A percentile compares a stretch with the other conserved stretches of the same genome.
Evolutionary conservation across 257 asterid genomes (phyloP).

Genomic region (Leonotis leonurus): DNA sequence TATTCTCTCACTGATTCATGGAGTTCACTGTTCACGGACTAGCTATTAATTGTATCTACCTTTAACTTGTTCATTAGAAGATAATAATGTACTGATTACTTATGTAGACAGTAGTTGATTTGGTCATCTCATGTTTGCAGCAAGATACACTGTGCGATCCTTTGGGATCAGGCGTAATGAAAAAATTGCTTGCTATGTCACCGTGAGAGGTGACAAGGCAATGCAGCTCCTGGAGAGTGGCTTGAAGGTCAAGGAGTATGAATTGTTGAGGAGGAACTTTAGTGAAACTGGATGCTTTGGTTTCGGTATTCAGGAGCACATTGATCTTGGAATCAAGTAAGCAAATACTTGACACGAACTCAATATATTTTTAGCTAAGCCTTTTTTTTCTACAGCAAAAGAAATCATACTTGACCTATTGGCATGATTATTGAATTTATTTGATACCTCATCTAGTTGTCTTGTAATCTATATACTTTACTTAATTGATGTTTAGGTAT

Average conservation of each 20-base stretch:
- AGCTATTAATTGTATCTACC: neutral
- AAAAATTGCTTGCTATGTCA: conserved; percentile 40
- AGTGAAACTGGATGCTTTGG: conserved; percentile 43
- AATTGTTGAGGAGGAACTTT: conserved; percentile 35
- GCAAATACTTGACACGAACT: neutral
- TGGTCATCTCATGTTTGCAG: conserved; percentile 14
- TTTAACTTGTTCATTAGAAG: neutral
- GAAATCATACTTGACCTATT: neutral
- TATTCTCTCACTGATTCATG: neutral
- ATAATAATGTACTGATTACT: neutral
- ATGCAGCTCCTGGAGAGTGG: conserved; percentile 44
- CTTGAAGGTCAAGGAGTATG: conserved; percentile 40
- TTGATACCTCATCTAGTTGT: neutral
- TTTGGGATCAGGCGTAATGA: conserved; percentile 44
- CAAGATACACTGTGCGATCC: conserved; percentile 44
- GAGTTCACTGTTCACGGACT: no score
- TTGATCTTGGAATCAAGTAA: conserved; percentile 43
- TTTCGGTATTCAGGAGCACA: conserved; percentile 39
- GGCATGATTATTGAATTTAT: no score
- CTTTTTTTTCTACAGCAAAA: neutral
- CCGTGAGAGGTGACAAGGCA: conserved; percentile 42
- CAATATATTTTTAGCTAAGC: neutral
- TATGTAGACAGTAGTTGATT: neutral
- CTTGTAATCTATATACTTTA: neutral
- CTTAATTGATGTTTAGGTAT: conserved; percentile 15